A percentile compares a stretch with the other conserved stretches of the same genome.
Conservation (phyloP, 345 rosid species). For the Populus alba region DNA sequence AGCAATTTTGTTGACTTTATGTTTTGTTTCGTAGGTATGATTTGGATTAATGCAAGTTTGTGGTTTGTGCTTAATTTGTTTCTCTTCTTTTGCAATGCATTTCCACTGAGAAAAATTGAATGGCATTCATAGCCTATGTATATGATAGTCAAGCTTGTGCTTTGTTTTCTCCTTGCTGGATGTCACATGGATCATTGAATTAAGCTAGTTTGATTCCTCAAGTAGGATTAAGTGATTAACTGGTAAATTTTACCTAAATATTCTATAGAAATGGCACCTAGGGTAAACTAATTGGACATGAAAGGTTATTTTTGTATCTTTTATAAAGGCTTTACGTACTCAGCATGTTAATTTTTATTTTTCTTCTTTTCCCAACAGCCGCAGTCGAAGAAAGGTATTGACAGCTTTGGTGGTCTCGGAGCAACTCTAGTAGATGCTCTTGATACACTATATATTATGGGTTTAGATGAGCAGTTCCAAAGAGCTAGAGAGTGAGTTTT, state of each 20-base stretch:
- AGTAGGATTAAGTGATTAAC: no score
- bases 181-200: no score
- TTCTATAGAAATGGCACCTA: no score
- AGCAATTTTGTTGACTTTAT: not conserved
- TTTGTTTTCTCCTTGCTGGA: no score
- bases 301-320: no score
- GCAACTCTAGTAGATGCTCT: slow-evolving; percentile 92
- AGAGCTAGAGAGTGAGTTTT: slow-evolving; percentile 93
- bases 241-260: no score
- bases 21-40: not conserved
- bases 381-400: slow-evolving; percentile 72
- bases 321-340: not conserved
- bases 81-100: no score
- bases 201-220: no score
- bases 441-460: slow-evolving; percentile 94
- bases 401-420: slow-evolving; percentile 99
- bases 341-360: not conserved
- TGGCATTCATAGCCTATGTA: no score
- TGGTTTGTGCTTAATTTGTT: not conserved
- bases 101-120: no score
- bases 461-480: slow-evolving; percentile 80
- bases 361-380: slow-evolving; percentile 46
- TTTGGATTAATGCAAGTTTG: not conserved
- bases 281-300: no score
- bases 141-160: no score